Evolutionary conservation across 164 flowering plant genomes (phyloP).

Genomic region (Litsea cubeba): DNA sequence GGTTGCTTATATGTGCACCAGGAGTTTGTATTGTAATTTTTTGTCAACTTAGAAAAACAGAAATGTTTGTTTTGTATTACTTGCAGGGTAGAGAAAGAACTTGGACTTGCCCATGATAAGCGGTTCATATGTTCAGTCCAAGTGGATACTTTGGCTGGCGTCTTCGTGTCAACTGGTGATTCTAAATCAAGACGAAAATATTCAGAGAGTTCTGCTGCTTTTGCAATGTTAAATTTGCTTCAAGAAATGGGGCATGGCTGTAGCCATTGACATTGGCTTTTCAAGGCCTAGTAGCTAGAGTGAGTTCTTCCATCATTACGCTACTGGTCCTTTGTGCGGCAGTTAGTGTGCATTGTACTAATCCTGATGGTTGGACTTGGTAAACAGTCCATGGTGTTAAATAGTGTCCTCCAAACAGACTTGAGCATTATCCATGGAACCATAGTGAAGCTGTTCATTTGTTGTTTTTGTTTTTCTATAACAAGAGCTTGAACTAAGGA

Average conservation of each 20-base stretch:
- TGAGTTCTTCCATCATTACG: too few species aligned
- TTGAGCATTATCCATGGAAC: too few species aligned
- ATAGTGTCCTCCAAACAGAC: too few species aligned
- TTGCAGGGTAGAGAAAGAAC: constrained; percentile 45
- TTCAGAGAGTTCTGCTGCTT: constrained; percentile 68
- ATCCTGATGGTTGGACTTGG: too few species aligned
- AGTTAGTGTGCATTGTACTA: too few species aligned
- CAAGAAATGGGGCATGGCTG: not conserved
- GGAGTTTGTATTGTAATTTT: too few species aligned
- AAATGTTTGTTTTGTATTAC: not conserved
- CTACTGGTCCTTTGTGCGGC: too few species aligned
- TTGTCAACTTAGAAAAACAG: not conserved
- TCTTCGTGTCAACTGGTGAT: constrained; percentile 27
- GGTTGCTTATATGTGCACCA: too few species aligned
- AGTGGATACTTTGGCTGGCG: constrained; percentile 24
- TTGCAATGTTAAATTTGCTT: constrained; percentile 23
- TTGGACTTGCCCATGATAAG: constrained; percentile 46
- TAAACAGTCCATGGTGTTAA: too few species aligned
- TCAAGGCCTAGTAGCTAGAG: not conserved
- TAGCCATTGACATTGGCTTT: not conserved
- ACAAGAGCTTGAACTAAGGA: too few species aligned
- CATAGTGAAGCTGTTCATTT: too few species aligned
- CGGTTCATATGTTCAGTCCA: constrained; percentile 43
- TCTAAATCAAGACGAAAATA: constrained; percentile 40
- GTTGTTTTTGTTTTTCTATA: too few species aligned